Base-by-base conservation (phyloP, 805 yeast species). In the Danielia oregonensis region DNA sequence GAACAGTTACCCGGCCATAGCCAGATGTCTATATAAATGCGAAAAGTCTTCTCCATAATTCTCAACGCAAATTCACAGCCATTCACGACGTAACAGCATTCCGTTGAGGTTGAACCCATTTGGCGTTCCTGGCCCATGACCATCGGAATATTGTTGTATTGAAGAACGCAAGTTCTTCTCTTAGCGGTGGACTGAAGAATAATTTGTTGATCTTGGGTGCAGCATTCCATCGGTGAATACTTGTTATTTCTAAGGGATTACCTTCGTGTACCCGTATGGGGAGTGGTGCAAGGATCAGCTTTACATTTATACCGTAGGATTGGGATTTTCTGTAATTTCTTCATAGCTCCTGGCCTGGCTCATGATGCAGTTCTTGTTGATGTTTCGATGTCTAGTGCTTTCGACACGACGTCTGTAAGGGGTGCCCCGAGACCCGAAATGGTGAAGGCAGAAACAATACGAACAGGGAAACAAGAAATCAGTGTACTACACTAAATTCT, bases 211-310 rank as follows among this genome's bases (percentile, higher is more conserved):
- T 78, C 85, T 78, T 72, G 85, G 85, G 85, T 78, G 84, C 84
- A 74, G 78, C 76, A 68, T 60, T 66, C 69, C 81, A 74, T 76
- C 65, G 65, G 76, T 59, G 43, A 48, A 61, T 57, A 60, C 63
- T 62, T 55, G 52, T 55, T 68, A 63, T 59, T 59, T 61, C 78
- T 74, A 75, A 77, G 79, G 82, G 78, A 55, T 64, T 70, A 67
- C 83, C 83, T 78, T 78, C 82, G 83, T 76, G 83, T 69, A 69
- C 78, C 81, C 81, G 81, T 68, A 76, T 78, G 84, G 72, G 82
- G 72, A 60, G 54, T 59, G 79, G 72, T 76, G 81, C 81, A 76
- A 76, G 65, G 81, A 76, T 72, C 65, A 60, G 61, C 71, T 51
- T 69, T 70, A 74, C 79, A 73, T 63, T 32, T 24, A 19, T 17